Percentiles rank a stretch among this genome's conserved stretches.
Evolutionary conservation across 192 early-diverging fungal genomes (phyloP).

Genomic region (Rhizoclosmatium globosum): DNA sequence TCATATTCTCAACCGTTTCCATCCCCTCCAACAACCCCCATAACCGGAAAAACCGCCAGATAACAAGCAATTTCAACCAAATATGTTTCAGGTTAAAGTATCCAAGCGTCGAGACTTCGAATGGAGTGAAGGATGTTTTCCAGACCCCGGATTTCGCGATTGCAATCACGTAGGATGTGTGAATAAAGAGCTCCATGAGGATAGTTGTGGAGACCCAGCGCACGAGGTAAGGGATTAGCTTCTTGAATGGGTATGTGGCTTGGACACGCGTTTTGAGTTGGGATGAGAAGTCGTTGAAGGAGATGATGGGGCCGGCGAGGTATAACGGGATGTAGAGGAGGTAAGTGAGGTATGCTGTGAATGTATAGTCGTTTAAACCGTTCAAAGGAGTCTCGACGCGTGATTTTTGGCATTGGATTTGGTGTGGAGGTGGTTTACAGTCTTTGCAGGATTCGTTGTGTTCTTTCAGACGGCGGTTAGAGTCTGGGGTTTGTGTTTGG

Average conservation of each 20-base stretch:
- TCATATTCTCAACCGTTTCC: slow-evolving; percentile 93
- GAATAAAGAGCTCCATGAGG: slow-evolving; percentile 90
- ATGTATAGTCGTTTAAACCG: slow-evolving; percentile 72
- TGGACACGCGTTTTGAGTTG: slow-evolving; percentile 61
- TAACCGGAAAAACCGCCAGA: slow-evolving; percentile 96
- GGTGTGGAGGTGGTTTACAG: slow-evolving; percentile 22
- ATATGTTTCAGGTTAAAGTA: slow-evolving; percentile 90
- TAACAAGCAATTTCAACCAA: slow-evolving; percentile 95
- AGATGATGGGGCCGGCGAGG: slow-evolving; percentile 93
- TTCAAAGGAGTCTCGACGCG: slow-evolving; percentile 19
- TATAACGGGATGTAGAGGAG: slow-evolving; percentile 91
- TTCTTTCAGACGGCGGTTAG: not conserved
- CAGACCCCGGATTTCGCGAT: slow-evolving; percentile 89
- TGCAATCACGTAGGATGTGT: slow-evolving; percentile 88
- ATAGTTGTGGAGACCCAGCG: slow-evolving; percentile 72
- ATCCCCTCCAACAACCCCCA: slow-evolving; percentile 96
- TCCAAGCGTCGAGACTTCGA: slow-evolving; percentile 87
- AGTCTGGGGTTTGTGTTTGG: not conserved
- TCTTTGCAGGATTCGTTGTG: slow-evolving; percentile 47
- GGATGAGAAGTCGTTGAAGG: slow-evolving; percentile 90
- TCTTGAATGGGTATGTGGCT: not conserved
- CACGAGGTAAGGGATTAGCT: slow-evolving; percentile 63
- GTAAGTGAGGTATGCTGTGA: slow-evolving; percentile 81
- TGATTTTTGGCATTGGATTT: slow-evolving; percentile 7
- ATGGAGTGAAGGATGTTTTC: slow-evolving; percentile 67